These are phyloP conservation scores for Staphylotrichum tortipilum DNA, from an alignment of 495 filamentous ascomycete genomes.

Conservation along the genomic window DNA sequence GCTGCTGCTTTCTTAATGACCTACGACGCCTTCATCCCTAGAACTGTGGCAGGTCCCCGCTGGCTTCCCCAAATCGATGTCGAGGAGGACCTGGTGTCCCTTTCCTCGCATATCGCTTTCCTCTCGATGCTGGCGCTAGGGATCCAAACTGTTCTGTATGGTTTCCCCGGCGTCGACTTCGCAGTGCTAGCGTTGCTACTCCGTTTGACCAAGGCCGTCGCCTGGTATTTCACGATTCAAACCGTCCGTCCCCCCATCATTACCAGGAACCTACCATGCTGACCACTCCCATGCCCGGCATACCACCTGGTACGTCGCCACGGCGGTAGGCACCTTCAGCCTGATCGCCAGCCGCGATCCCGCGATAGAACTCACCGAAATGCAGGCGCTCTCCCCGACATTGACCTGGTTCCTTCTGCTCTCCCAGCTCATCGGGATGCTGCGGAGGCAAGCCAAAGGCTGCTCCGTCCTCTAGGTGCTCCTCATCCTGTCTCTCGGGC, in stretches of 20 bases:
- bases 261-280: background rate
- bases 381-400: slow-evolving; percentile 6
- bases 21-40: background rate
- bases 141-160: background rate
- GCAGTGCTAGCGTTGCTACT: background rate
- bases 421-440: slow-evolving; percentile 13
- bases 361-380: slow-evolving; percentile 14
- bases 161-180: background rate
- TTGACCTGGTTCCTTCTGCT: slow-evolving; percentile 15
- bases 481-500: slow-evolving; percentile 10
- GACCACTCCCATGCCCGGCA: background rate
- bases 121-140: background rate
- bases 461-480: slow-evolving; percentile 13
- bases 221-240: slow-evolving; percentile 23
- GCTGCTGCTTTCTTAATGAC: background rate
- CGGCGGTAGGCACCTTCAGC: slow-evolving; percentile 20
- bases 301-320: slow-evolving; percentile 17
- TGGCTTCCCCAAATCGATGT: background rate
- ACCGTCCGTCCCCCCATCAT: slow-evolving; percentile 12
- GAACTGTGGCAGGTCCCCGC: background rate
- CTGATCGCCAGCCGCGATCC: slow-evolving; percentile 17
- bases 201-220: slow-evolving; percentile 16
- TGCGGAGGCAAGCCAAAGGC: slow-evolving; percentile 13
- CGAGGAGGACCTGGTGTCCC: background rate
- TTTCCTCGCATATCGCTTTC: background rate